Base-by-base conservation (phyloP, 2,329 filamentous ascomycete genomes). In the Hypomyces perniciosus region DNA sequence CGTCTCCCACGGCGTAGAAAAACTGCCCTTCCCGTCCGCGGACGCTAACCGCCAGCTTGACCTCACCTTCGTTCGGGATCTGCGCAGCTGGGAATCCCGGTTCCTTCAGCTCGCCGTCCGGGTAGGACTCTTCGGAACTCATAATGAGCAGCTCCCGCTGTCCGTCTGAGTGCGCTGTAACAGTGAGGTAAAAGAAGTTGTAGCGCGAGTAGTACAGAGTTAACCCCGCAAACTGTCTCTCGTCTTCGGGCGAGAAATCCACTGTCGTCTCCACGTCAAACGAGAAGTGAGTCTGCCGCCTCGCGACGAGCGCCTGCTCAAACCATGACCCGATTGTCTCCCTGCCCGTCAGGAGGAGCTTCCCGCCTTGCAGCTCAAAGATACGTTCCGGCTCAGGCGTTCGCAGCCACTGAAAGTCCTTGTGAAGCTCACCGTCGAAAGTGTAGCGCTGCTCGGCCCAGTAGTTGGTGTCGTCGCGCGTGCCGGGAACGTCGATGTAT, bases 181-280 rank as follows among this genome's bases (percentile, higher is more conserved):
- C 76, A 0, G 78, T 73, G 5, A 84, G 69, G 56, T 84, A 84
- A 68, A 82, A 84, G 65, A 83, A 84, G 64, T 84, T 85, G 67
- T 72, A 84, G 4, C 80, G 78, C 59, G 76, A 79, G 66, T 84
- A 84, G 63, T 84, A 84, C 0, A 79, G 78, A 9, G 77, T 78
- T 6, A 85, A 66, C 0, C 81, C 81, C 0, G 81, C 80, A 53
- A 81, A 84, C 56, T 83, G 74, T 8, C 80, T 72, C 67, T 83
- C 80, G 57, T 84, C 80, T 0, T 65, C 62, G 0, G 81, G 81
- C 1, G 67, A 65, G 57, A 81, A 83, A 51, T 74, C 70, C 2
- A 83, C 56, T 0, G 73, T 65, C 0, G 80, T 82, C 62, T 82
- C 79, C 45, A 79, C 80, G 50, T 83, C 79, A 58, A 77, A 81